phyloP scores from a whole-genome alignment of 495 filamentous ascomycete species.

The Aeminium ludgeri region DNA sequence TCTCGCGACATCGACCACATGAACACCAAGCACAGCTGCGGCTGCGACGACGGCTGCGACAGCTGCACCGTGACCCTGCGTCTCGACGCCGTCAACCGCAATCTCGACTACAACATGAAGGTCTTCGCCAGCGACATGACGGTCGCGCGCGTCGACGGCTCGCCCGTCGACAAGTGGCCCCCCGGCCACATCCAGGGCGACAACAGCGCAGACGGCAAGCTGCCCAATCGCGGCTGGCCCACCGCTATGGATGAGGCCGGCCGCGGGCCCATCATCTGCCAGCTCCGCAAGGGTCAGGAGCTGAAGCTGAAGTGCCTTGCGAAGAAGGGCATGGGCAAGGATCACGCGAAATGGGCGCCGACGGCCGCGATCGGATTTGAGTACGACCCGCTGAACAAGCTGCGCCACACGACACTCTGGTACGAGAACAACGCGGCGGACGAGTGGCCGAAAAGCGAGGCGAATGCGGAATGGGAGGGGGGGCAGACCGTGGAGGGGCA shows the following conservation, averaged over 20 bases:
- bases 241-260: constrained; percentile 69
- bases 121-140: constrained; percentile 80
- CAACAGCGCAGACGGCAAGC: constrained; percentile 68
- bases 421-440: constrained; percentile 66
- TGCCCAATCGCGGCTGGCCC: constrained; percentile 50
- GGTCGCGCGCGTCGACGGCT: constrained; percentile 23
- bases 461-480: constrained; percentile 67
- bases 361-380: constrained; percentile 87
- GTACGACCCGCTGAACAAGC: constrained; percentile 91
- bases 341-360: constrained; percentile 95
- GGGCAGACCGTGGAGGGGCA: constrained; percentile 63
- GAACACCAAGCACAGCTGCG: constrained; percentile 83
- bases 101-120: constrained; percentile 38
- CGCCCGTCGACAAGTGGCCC: constrained; percentile 48
- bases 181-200: constrained; percentile 69
- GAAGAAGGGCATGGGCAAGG: constrained; percentile 97
- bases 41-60: constrained; percentile 85
- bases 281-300: constrained; percentile 75
- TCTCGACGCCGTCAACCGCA: constrained; percentile 46
- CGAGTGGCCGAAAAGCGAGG: constrained; percentile 61
- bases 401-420: constrained; percentile 81
- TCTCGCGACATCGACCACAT: constrained; percentile 71
- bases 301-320: constrained; percentile 78
- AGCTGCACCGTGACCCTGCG: constrained; percentile 69
- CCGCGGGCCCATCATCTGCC: constrained; percentile 67